Conservation (phyloP, 2,329 filamentous ascomycete species). For the Hymenoscyphus fraxineus region DNA sequence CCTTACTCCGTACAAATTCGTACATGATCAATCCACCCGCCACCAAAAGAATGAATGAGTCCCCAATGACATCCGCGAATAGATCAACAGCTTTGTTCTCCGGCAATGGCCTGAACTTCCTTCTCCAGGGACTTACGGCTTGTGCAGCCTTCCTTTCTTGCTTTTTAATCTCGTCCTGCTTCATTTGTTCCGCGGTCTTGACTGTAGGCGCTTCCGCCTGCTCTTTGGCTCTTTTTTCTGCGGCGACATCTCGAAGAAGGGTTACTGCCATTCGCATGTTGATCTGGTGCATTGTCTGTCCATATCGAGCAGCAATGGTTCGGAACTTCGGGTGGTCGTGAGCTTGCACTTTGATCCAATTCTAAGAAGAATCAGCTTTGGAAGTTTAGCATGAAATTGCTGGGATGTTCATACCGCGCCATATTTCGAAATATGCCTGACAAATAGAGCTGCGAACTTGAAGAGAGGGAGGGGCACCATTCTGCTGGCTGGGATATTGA, state of each 20-base stretch:
- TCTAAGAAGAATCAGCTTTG: conserved; percentile 41
- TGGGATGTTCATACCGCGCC: conserved; percentile 53
- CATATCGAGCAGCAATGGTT: conserved; percentile 56
- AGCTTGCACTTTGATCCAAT: conserved; percentile 62
- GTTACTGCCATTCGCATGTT: conserved; percentile 64
- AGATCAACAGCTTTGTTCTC: conserved; percentile 63
- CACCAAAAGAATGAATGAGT: conserved; percentile 59
- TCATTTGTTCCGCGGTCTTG: conserved; percentile 59
- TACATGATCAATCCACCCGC: conserved; percentile 56
- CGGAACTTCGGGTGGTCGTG: conserved; percentile 62
- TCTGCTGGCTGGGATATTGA: conserved; percentile 13
- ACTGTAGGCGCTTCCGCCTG: conserved; percentile 61
- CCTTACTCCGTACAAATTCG: conserved; percentile 56
- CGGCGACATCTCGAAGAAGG: conserved; percentile 53
- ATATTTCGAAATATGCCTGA: conserved; percentile 66
- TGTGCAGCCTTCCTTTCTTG: conserved; percentile 35
- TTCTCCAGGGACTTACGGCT: conserved; percentile 54
- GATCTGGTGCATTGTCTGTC: conserved; percentile 61
- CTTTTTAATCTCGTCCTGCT: conserved; percentile 48
- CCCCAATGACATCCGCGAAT: conserved; percentile 63
- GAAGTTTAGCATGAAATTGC: neutral
- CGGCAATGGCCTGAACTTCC: conserved; percentile 60
- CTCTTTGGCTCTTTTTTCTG: conserved; percentile 57
- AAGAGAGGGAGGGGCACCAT: conserved; percentile 67
- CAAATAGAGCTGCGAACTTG: conserved; percentile 61